Percentiles rank a stretch among this genome's conserved stretches.
These are phyloP conservation scores for Schoenoplectus tabernaemontani DNA, from an alignment of 202 grass and related monocot species.

Conservation along the genomic window DNA sequence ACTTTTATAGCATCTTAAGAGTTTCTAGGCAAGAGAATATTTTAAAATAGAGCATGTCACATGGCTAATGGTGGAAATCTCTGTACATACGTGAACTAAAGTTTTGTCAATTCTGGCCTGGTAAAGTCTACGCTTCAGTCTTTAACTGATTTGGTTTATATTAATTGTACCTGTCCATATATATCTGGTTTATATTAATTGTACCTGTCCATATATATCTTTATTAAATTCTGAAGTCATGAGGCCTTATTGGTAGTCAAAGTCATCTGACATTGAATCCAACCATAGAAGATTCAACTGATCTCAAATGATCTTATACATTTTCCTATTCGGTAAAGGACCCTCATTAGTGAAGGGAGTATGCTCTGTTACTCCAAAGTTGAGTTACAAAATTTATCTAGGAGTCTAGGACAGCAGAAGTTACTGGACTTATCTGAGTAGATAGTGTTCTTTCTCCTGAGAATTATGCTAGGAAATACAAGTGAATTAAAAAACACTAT, in stretches of 20 bases:
- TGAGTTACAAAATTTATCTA: not conserved
- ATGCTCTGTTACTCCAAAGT: not conserved
- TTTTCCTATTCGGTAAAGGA: not conserved
- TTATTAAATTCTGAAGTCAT: constrained; percentile 1
- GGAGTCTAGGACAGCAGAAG: not conserved
- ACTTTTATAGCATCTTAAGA: constrained; percentile 11
- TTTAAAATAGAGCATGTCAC: constrained; percentile 16
- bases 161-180: not conserved
- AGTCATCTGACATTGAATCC: constrained; percentile 10
- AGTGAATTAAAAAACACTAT: not conserved
- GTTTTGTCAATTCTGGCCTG: not conserved
- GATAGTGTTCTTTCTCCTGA: not conserved
- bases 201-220: not conserved
- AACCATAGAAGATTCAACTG: not conserved
- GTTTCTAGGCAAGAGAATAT: not conserved
- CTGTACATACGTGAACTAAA: constrained; percentile 14
- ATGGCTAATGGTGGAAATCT: constrained; percentile 16
- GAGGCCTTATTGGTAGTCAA: not conserved
- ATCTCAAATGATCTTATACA: not conserved
- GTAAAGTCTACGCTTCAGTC: constrained; percentile 8
- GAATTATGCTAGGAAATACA: not conserved
- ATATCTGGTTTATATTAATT: not conserved
- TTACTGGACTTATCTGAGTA: not conserved
- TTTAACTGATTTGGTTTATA: not conserved
- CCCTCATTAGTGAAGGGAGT: not conserved